Conservation (phyloP, 768 basidiomycete species). For the Mrakia frigida region DNA sequence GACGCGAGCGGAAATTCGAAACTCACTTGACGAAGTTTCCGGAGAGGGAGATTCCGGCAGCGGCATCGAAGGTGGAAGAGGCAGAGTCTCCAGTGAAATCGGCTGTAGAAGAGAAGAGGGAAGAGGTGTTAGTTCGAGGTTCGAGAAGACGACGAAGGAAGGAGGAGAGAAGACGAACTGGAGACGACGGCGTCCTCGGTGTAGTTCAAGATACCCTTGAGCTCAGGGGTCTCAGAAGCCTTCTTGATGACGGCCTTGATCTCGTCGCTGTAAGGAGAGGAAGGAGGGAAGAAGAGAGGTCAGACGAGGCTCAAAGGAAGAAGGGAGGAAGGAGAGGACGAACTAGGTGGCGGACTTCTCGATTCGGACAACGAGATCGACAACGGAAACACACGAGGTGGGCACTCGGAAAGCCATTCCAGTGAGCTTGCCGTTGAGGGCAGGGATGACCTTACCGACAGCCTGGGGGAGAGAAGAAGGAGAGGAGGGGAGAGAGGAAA, state of each 20-base stretch:
- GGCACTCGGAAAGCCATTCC: conserved; percentile 95
- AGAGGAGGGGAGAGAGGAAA: neutral
- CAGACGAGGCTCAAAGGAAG: neutral
- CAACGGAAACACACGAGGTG: conserved; percentile 92
- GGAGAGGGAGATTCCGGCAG: conserved; percentile 88
- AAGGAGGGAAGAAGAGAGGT: neutral
- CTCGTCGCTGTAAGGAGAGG: conserved; percentile 51
- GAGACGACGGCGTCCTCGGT: conserved; percentile 92
- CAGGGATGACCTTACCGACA: conserved; percentile 95
- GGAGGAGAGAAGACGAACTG: conserved; percentile 37
- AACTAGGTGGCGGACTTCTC: conserved; percentile 72
- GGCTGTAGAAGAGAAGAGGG: neutral
- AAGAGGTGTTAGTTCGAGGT: too few species aligned
- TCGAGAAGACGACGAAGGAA: too few species aligned
- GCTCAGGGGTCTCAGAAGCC: conserved; percentile 62
- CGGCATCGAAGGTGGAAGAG: conserved; percentile 90
- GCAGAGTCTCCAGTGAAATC: conserved; percentile 43
- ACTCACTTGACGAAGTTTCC: conserved; percentile 73
- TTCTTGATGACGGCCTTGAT: conserved; percentile 82
- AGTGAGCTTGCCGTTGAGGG: conserved; percentile 94
- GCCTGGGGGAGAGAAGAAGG: conserved; percentile 47
- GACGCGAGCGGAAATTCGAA: conserved; percentile 49
- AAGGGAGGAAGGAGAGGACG: neutral
- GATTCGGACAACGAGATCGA: conserved; percentile 89
- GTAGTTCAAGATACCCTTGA: conserved; percentile 73